Percentiles rank a stretch among this genome's conserved stretches.
These are phyloP conservation scores for Solanum sejunctum DNA, from an alignment of 257 asterid genomes.

Conservation along the genomic window DNA sequence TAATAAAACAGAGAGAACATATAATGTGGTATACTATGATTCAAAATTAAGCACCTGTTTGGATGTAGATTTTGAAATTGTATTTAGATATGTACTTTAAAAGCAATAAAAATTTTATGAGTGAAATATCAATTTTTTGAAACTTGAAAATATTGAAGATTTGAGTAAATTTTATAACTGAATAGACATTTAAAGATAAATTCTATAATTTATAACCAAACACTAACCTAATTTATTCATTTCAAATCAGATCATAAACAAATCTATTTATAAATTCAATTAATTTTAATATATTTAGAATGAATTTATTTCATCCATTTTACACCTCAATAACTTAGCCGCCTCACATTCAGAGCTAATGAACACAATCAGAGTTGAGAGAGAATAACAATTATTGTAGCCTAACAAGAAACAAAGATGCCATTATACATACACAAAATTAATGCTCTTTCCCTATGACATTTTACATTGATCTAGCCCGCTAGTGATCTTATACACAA, in stretches of 20 bases:
- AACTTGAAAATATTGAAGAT: too few species aligned
- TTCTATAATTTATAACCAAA: too few species aligned
- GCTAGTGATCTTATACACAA: too few species aligned
- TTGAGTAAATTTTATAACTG: too few species aligned
- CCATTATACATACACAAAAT: not conserved
- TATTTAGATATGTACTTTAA: too few species aligned
- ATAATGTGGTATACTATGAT: not conserved
- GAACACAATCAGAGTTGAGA: conserved; percentile 1
- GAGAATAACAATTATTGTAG: conserved; percentile 3
- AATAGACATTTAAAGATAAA: not conserved
- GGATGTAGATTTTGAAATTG: not conserved
- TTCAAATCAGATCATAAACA: not conserved
- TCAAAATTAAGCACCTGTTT: not conserved
- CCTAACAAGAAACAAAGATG: conserved; percentile 1
- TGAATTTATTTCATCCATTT: not conserved
- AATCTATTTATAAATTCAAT: not conserved
- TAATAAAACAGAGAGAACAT: not conserved
- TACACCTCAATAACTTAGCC: conserved; percentile 12
- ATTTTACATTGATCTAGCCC: too few species aligned
- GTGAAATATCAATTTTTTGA: too few species aligned
- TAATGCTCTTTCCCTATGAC: not conserved
- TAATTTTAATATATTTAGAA: not conserved
- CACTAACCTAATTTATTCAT: not conserved
- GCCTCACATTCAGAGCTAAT: conserved; percentile 24
- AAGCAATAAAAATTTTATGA: too few species aligned